Conservation (phyloP, 2,329 filamentous ascomycete genomes). For the Coniochaeta ligniaria region DNA sequence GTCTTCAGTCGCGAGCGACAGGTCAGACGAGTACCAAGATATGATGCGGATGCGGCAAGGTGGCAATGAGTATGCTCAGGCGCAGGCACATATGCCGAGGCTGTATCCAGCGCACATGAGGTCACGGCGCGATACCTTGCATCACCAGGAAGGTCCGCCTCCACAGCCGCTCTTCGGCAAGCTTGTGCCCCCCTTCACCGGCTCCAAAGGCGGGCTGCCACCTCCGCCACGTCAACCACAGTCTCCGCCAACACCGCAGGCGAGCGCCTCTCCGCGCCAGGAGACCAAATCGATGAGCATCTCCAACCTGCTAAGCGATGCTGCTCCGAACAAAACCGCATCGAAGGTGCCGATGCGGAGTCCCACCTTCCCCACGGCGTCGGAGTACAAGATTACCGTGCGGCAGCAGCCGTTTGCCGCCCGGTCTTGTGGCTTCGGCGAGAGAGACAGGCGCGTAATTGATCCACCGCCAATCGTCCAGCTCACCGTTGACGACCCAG, state of each 20-base stretch:
- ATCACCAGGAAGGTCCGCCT: slow-evolving; percentile 6
- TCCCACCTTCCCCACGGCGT: slow-evolving; percentile 1
- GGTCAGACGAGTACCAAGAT: slow-evolving; percentile 18
- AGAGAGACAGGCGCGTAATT: slow-evolving; percentile 73
- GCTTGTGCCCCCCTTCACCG: slow-evolving; percentile 6
- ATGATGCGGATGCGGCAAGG: background rate
- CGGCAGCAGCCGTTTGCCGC: slow-evolving; percentile 75
- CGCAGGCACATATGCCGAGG: slow-evolving; percentile 11
- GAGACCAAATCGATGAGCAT: slow-evolving; percentile 21
- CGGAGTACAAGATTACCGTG: slow-evolving; percentile 45
- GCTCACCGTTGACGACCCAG: slow-evolving; percentile 55
- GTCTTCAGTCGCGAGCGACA: slow-evolving; percentile 18
- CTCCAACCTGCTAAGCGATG: slow-evolving; percentile 19
- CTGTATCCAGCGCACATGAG: slow-evolving; percentile 11
- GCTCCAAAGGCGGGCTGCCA: slow-evolving; percentile 7
- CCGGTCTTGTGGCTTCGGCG: slow-evolving; percentile 75
- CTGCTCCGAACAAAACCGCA: slow-evolving; percentile 1
- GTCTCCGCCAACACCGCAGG: slow-evolving; percentile 14
- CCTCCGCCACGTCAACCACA: slow-evolving; percentile 8
- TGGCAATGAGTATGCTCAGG: slow-evolving; percentile 11
- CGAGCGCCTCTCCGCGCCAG: slow-evolving; percentile 14
- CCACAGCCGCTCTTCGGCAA: slow-evolving; percentile 5
- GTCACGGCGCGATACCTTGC: slow-evolving; percentile 11
- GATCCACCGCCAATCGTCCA: slow-evolving; percentile 80
- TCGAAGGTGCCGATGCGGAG: slow-evolving; percentile 8